These are phyloP conservation scores for Boletus sp. DNA, from an alignment of 768 basidiomycete species.

Conservation along the genomic window DNA sequence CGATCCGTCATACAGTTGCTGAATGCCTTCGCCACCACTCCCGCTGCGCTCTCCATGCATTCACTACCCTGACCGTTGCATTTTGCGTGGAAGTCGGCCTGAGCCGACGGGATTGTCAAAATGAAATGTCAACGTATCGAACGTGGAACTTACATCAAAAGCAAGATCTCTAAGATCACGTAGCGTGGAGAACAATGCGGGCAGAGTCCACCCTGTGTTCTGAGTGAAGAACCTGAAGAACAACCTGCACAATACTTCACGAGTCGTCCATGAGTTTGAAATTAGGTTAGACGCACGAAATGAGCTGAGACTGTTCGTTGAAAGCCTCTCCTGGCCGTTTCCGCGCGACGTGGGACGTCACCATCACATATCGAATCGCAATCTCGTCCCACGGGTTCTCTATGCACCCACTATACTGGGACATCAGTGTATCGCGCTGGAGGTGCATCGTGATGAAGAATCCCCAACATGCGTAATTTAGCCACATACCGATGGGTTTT, in stretches of 20 bases:
- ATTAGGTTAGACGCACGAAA: constrained; percentile 56
- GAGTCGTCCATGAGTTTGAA: background rate
- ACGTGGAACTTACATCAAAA: constrained; percentile 58
- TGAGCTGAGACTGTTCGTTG: constrained; percentile 73
- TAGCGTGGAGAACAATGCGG: constrained; percentile 76
- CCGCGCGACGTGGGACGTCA: constrained; percentile 67
- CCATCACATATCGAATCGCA: constrained; percentile 77
- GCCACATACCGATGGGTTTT: constrained; percentile 48
- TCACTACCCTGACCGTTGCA: constrained; percentile 56
- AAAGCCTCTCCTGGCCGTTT: constrained; percentile 71
- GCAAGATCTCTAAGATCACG: constrained; percentile 84
- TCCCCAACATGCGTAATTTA: background rate
- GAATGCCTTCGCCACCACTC: constrained; percentile 87
- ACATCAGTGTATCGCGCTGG: constrained; percentile 20
- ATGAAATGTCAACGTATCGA: background rate
- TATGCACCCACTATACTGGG: constrained; percentile 55
- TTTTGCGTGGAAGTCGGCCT: constrained; percentile 66
- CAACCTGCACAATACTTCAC: constrained; percentile 39
- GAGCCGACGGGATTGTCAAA: constrained; percentile 1
- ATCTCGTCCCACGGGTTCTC: constrained; percentile 84
- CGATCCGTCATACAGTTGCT: constrained; percentile 85
- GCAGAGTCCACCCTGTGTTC: constrained; percentile 85
- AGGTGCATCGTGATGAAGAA: constrained; percentile 36
- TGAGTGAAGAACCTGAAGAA: constrained; percentile 80
- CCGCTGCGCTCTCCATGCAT: constrained; percentile 83